Evolutionary conservation across 257 asterid genomes (phyloP), one percentile per base, ranked within the genome.

Genomic region (Cordia subcordata): DNA sequence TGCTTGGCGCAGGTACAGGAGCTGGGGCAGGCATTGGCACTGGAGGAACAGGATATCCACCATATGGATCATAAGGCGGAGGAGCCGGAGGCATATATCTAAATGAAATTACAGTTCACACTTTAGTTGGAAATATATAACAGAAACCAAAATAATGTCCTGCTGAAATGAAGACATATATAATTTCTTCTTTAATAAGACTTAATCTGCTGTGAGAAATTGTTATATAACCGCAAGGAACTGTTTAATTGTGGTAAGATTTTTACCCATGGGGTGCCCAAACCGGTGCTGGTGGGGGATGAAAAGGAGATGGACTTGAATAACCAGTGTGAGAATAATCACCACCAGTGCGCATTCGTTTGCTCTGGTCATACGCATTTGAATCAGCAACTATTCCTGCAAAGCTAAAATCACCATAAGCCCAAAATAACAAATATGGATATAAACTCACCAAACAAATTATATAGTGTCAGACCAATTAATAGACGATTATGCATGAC

Each of bases 1-100:
- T 93, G 73, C 92, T 89, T 21, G 97, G 96, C 58, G 92, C 80
- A 27, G 95, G 91, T 42, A 86, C 85, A 57, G 97, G 96, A 66
- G 94, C 62, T 54, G 99, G 95, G 53, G 89, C 82, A 64, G 91
- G 90, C 85, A 93, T 84, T 67, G 86, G 91, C 60, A 86, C 83
- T 0, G 90, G 82, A 62, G 94, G 85, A 76, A 86, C 90, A 39
- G 91, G 79, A 79, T 89, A 93, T 61, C 96, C 94, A 51, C 82
- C 87, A 72, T 93, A 93, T 53, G 97, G 97, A 75, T 89, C 97
- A 62, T 89, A 93, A n/a, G 82, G 95, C 23, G 95, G 91, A 62
- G 96, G 99, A 52, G 95, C 78, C 65, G 95, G 94, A 65, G 97
- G 63, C 88, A 93, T 83, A 70, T 89, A 93, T 75, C 99, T 93